These are phyloP conservation scores for Ballota nigra DNA, from an alignment of 257 asterid genomes.

Conservation along the genomic window DNA sequence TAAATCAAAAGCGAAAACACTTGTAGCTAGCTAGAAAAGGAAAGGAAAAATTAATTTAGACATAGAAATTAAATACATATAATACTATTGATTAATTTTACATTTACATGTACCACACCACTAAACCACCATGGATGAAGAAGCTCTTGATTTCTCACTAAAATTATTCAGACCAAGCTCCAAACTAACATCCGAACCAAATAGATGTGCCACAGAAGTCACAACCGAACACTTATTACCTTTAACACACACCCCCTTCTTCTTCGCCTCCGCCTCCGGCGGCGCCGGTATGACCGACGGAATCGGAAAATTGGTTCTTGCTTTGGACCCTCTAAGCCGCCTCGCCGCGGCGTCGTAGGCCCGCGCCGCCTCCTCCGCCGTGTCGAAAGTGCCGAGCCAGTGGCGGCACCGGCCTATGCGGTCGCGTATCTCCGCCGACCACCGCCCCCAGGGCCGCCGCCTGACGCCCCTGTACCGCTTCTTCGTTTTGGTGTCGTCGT, in stretches of 20 bases:
- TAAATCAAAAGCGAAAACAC: neutral
- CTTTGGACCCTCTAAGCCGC: constrained; percentile 70
- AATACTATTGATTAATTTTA: neutral
- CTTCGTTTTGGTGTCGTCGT: constrained; percentile 11
- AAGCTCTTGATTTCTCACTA: neutral
- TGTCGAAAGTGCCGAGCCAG: constrained; percentile 90
- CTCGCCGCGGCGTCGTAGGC: constrained; percentile 94
- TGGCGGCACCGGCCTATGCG: constrained; percentile 85
- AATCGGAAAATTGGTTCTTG: constrained; percentile 65
- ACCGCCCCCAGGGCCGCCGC: constrained; percentile 91
- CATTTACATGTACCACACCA: too few species aligned
- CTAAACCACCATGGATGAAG: neutral
- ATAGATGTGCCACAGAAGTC: constrained; percentile 58
- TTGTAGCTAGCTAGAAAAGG: too few species aligned
- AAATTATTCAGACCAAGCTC: constrained; percentile 52
- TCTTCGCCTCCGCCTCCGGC: constrained; percentile 14
- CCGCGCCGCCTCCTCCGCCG: constrained; percentile 88
- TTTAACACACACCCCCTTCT: neutral
- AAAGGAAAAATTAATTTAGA: neutral
- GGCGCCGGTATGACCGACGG: constrained; percentile 46
- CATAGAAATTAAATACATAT: neutral
- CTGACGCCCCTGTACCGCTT: constrained; percentile 68
- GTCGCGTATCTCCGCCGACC: constrained; percentile 92
- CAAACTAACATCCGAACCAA: constrained; percentile 40
- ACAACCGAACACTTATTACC: constrained; percentile 50